A percentile compares a stretch with the other conserved stretches of the same genome.
phyloP scores from a whole-genome alignment of 306 rosid genomes.

The Rosa rugosa region DNA sequence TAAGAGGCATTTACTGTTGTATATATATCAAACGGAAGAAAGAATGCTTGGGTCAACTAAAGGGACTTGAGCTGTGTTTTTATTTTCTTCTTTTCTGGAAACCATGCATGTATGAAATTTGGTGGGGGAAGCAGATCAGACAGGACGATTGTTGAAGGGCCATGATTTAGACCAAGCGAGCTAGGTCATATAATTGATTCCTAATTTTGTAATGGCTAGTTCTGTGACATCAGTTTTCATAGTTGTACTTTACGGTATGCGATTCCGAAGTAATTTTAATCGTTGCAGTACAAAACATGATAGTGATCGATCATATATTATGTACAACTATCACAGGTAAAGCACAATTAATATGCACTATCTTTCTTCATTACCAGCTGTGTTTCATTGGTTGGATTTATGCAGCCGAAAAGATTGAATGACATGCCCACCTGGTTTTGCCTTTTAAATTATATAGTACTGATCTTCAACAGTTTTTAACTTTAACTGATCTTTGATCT shows the following conservation, averaged over 20 bases:
- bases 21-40: background rate
- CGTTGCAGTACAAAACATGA: background rate
- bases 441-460: background rate
- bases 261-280: background rate
- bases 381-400: background rate
- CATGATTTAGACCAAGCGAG: background rate
- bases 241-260: background rate
- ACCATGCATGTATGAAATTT: background rate
- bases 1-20: background rate
- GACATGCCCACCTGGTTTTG: background rate
- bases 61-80: background rate
- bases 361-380: background rate
- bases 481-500: background rate
- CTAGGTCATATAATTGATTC: background rate
- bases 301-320: background rate
- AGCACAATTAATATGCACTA: background rate
- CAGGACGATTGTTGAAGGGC: background rate
- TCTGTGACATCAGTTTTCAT: constrained; percentile 2
- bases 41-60: background rate
- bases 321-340: background rate
- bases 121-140: background rate
- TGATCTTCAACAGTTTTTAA: background rate
- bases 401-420: background rate
- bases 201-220: background rate
- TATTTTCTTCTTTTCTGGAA: background rate